A percentile compares a stretch with the other conserved stretches of the same genome.
These are phyloP conservation scores for Tolypocladium pustulatum DNA, from an alignment of 2,329 filamentous ascomycete species.

Conservation along the genomic window DNA sequence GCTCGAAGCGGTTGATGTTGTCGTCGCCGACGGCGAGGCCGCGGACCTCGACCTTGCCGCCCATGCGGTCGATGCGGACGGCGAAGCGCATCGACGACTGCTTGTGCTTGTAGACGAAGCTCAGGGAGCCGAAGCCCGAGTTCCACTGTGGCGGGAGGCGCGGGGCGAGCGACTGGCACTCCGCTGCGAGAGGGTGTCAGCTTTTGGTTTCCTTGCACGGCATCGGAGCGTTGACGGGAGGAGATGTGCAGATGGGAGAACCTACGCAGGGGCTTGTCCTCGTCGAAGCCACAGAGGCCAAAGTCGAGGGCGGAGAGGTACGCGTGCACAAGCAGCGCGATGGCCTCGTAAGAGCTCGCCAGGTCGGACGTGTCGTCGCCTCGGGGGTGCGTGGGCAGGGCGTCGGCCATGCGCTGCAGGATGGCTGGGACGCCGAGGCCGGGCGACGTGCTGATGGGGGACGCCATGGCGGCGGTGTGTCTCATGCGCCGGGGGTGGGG, in stretches of 20 bases:
- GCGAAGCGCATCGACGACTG: constrained; percentile 81
- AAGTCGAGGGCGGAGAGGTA: constrained; percentile 76
- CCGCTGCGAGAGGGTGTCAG: constrained; percentile 10
- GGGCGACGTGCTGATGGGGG: constrained; percentile 12
- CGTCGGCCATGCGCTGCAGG: constrained; percentile 47
- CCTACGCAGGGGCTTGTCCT: constrained; percentile 65
- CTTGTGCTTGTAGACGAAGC: constrained; percentile 78
- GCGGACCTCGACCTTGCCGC: constrained; percentile 73
- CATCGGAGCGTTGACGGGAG: no score
- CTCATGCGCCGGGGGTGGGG: background rate
- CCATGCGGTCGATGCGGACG: constrained; percentile 71
- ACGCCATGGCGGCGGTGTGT: constrained; percentile 10
- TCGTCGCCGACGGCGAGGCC: constrained; percentile 73
- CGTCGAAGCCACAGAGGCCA: constrained; percentile 69
- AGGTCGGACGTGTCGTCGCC: constrained; percentile 50
- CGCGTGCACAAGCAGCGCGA: constrained; percentile 76
- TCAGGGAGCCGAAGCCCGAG: constrained; percentile 54
- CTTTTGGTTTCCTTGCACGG: no score
- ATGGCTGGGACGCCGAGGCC: constrained; percentile 21
- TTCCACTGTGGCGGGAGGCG: constrained; percentile 76
- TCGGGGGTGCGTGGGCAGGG: constrained; percentile 42
- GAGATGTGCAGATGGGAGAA: constrained; percentile 1
- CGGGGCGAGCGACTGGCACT: constrained; percentile 46
- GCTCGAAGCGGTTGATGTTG: constrained; percentile 66
- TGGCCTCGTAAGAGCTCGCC: constrained; percentile 66